A percentile compares a stretch with the other conserved stretches of the same genome.
Conservation (phyloP, 345 rosid species). For the Aquilaria sinensis region DNA sequence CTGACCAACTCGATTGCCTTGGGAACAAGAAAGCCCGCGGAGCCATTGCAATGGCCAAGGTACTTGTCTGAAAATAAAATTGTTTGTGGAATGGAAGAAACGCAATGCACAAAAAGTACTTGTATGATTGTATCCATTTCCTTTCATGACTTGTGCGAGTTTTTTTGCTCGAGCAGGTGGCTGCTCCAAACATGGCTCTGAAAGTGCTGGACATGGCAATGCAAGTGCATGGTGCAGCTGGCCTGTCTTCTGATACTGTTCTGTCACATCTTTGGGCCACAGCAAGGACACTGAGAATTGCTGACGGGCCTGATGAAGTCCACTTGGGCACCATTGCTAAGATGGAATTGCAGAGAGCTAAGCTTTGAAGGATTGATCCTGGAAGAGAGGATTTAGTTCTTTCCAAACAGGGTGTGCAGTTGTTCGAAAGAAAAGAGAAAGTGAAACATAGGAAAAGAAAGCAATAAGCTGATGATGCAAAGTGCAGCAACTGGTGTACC, state of each 20-base stretch:
- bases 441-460: too few species aligned
- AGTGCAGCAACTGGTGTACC: too few species aligned
- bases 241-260: constrained; percentile 73
- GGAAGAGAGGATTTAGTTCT: too few species aligned
- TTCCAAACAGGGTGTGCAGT: background rate
- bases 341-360: constrained; percentile 69
- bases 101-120: too few species aligned
- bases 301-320: constrained; percentile 95
- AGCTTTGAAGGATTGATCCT: constrained; percentile 29
- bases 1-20: constrained; percentile 80
- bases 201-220: constrained; percentile 84
- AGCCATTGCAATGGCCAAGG: constrained; percentile 94
- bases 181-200: constrained; percentile 93
- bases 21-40: constrained; percentile 89
- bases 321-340: constrained; percentile 89
- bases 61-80: constrained; percentile 8
- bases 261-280: constrained; percentile 88
- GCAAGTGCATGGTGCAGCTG: constrained; percentile 90
- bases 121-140: too few species aligned
- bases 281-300: constrained; percentile 76
- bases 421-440: too few species aligned
- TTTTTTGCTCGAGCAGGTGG: constrained; percentile 43
- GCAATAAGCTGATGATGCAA: too few species aligned
- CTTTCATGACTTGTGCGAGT: too few species aligned
- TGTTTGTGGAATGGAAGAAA: background rate